Base-by-base conservation (phyloP, 2,329 filamentous ascomycete genomes). In the Colletotrichum sp. region DNA sequence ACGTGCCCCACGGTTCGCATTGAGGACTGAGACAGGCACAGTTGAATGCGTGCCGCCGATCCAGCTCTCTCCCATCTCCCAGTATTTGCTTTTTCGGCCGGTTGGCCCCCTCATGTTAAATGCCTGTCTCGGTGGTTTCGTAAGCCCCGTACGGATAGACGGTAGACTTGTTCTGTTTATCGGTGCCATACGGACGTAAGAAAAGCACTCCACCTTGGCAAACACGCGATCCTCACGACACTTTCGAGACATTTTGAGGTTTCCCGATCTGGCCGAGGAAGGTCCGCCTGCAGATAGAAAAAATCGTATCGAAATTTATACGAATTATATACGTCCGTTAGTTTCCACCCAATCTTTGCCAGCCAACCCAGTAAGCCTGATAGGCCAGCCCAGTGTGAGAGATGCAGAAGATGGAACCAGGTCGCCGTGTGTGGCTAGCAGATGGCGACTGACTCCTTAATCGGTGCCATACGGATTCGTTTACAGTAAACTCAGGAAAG, bases 41-140 rank as follows among this genome's bases (percentile, higher is more conserved):
- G 16, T 24, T 52, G 44, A 21, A 52, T 52, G n/a, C 12, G 44
- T 24, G 44, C 44, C 44, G 44, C n/a, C 66, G 21, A 68, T 62
- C 70, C 52, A 26, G 24, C 52, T 36, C 63, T 67, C 7, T 67
- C 64, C 44, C 44, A 63, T 32, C 59, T 32, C n/a, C 44, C 32
- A 59, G 18, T 16, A n/a, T 32, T 74, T 74, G 67, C 72, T 71
- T 74, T 71, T 72, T 55, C 12, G 16, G 30, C 15, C 65, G 7
- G 24, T 36, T 65, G 9, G 62, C 8, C 13, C 30, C 64, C 21
- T 30, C 67, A 36, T 30, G 70, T 62, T 39, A 34, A 36, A 62
- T 62, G 72, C 49, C 26, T 55, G 68, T 59, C 72, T 75, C 60
- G 60, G 72, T 75, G 59, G 59, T 59, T 74, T 49, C n/a, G 30